phyloP scores from a whole-genome alignment of 2,329 filamentous ascomycete species.

The Verticillium albo-atrum region DNA sequence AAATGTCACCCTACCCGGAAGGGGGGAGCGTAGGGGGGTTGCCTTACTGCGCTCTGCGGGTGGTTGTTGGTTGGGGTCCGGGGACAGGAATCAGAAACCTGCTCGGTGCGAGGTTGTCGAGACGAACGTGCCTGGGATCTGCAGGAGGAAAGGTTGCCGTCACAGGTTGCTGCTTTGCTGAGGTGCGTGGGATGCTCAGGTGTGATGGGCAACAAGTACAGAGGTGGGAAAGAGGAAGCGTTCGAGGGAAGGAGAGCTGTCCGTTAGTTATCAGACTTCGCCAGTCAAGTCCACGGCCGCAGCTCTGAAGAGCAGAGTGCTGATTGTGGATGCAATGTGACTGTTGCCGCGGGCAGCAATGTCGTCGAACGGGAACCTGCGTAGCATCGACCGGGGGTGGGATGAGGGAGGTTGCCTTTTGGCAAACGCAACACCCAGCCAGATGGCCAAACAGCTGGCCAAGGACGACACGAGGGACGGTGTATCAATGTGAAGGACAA shows the following conservation, averaged over 20 bases:
- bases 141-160: background rate
- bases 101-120: constrained; percentile 1
- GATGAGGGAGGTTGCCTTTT: background rate
- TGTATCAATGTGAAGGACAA: background rate
- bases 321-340: background rate
- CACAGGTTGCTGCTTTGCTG: constrained; percentile 1
- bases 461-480: background rate
- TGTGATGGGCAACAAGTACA: background rate
- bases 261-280: background rate
- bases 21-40: background rate
- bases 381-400: background rate
- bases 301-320: background rate
- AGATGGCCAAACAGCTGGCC: background rate
- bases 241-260: background rate
- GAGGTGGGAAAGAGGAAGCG: background rate
- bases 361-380: background rate
- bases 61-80: background rate
- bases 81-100: background rate
- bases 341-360: background rate
- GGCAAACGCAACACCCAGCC: background rate
- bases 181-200: background rate
- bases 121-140: background rate
- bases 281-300: background rate
- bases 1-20: background rate
- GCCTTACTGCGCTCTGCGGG: background rate